These are phyloP conservation scores for Kokia cookei DNA, from an alignment of 441 rosid species.

Conservation along the genomic window DNA sequence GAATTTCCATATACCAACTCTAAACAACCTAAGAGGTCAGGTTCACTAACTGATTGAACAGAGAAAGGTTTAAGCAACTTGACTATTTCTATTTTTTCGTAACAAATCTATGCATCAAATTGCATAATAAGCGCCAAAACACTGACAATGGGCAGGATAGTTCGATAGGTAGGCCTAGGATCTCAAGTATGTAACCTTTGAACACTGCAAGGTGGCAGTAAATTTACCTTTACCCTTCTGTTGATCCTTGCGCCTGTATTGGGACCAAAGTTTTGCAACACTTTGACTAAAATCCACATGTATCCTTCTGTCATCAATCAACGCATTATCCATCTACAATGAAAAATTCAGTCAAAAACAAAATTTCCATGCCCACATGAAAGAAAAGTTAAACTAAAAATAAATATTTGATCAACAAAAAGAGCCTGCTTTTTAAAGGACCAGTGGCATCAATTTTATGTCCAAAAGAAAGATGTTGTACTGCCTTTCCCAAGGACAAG, in stretches of 20 bases:
- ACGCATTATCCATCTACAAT: slow-evolving; percentile 86
- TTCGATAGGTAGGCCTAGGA: neutral
- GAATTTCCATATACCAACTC: neutral
- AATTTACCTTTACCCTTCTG: slow-evolving; percentile 50
- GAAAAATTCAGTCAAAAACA: slow-evolving; percentile 11
- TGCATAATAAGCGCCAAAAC: neutral
- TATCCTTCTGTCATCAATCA: slow-evolving; percentile 94
- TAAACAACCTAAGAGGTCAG: neutral
- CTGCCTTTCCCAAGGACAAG: neutral
- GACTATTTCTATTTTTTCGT: neutral
- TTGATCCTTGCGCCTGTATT: slow-evolving; percentile 55
- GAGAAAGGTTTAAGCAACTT: neutral
- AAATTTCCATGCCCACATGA: neutral
- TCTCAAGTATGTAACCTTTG: neutral
- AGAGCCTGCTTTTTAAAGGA: neutral
- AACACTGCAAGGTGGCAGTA: neutral
- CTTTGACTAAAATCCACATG: slow-evolving; percentile 97
- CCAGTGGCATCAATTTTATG: neutral
- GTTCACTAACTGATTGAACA: neutral
- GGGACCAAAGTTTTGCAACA: slow-evolving; percentile 88
- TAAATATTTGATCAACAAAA: neutral
- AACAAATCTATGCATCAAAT: neutral
- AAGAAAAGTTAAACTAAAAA: neutral
- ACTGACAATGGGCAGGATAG: neutral
- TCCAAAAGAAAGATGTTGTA: neutral